Conservation (phyloP, 768 basidiomycete genomes). For the Leccinum incarnatum region DNA sequence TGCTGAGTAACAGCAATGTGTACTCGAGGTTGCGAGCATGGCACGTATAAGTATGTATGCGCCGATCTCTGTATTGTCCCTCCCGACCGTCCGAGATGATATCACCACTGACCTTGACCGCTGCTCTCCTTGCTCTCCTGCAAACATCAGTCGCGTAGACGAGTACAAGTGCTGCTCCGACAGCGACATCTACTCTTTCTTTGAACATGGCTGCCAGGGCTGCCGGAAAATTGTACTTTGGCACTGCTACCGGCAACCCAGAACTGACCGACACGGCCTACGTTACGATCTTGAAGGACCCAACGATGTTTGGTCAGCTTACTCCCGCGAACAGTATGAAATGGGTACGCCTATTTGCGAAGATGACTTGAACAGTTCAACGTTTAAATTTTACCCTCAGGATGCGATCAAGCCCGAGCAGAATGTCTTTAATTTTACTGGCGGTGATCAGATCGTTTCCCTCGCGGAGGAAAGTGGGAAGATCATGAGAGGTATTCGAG, state of each 20-base stretch:
- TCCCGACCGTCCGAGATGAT: not conserved
- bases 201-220: slow-evolving; percentile 38
- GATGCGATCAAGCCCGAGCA: slow-evolving; percentile 23
- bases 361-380: not conserved
- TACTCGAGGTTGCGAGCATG: not conserved
- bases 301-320: slow-evolving; percentile 18
- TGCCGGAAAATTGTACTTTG: slow-evolving; percentile 46
- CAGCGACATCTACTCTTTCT: not conserved
- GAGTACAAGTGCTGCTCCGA: not conserved
- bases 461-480: slow-evolving; percentile 20
- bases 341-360: slow-evolving; percentile 14
- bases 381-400: not conserved
- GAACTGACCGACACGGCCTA: slow-evolving; percentile 38
- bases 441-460: slow-evolving; percentile 20
- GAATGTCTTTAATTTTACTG: slow-evolving; percentile 24
- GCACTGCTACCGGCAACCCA: slow-evolving; percentile 46
- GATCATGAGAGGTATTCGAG: slow-evolving; percentile 15
- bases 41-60: slow-evolving; percentile 1
- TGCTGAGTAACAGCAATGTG: not conserved
- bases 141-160: slow-evolving; percentile 1
- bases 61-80: not conserved
- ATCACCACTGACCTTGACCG: slow-evolving; percentile 2
- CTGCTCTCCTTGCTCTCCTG: slow-evolving; percentile 6
- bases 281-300: slow-evolving; percentile 4
- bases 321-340: slow-evolving; percentile 22